Evolutionary conservation across 2,329 filamentous ascomycete species (phyloP).

Genomic region (Westerdykella aurantiaca): DNA sequence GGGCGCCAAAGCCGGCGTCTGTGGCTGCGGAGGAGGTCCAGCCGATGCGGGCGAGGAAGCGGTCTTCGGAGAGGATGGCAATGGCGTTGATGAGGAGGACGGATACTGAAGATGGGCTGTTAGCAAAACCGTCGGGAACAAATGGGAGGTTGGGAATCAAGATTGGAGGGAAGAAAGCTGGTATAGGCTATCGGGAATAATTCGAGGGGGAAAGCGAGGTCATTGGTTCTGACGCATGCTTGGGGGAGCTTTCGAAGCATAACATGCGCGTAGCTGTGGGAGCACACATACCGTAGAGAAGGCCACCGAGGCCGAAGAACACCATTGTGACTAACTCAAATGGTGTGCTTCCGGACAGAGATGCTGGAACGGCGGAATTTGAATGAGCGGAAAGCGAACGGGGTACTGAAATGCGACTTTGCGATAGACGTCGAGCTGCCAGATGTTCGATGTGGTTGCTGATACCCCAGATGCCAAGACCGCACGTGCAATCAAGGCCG

Average conservation of each 20-base stretch:
- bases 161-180: not conserved
- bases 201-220: no score
- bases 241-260: no score
- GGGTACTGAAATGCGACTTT: no score
- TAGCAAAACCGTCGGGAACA: not conserved
- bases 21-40: constrained; percentile 55
- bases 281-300: constrained; percentile 61
- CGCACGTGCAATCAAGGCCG: not conserved
- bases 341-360: not conserved
- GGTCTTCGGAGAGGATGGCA: constrained; percentile 88
- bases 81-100: constrained; percentile 91
- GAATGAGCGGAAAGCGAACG: no score
- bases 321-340: constrained; percentile 48
- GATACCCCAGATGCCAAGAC: not conserved
- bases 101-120: constrained; percentile 50
- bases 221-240: no score
- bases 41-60: constrained; percentile 84
- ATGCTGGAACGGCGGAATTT: not conserved
- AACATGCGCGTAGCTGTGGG: not conserved
- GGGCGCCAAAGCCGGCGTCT: constrained; percentile 74
- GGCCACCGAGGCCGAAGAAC: constrained; percentile 62
- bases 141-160: not conserved
- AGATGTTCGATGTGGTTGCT: not conserved
- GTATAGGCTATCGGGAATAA: no score
- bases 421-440: not conserved